Evolutionary conservation across 495 filamentous ascomycete species (phyloP).

Genomic region (Penicillium steckii): DNA sequence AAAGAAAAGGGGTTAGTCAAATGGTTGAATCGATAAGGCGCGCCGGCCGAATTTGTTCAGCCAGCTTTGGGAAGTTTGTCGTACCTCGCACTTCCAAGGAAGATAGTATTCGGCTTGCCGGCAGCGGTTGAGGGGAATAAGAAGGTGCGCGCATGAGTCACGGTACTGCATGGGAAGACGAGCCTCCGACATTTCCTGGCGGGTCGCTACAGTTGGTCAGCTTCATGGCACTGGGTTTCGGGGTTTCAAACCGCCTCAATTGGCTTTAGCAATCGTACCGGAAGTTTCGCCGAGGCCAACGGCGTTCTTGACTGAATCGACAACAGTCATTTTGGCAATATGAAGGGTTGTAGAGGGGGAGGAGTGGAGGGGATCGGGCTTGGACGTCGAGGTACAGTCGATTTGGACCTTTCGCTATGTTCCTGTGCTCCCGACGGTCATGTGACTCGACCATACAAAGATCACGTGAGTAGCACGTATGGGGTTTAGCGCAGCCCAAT

Average conservation of each 20-base stretch:
- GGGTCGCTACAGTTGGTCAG: conserved; percentile 57
- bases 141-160: conserved; percentile 88
- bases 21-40: not conserved
- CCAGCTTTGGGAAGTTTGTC: conserved; percentile 21
- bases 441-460: conserved; percentile 24
- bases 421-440: conserved; percentile 32
- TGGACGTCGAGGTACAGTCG: conserved; percentile 28
- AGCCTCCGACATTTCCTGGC: conserved; percentile 90
- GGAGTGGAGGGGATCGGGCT: conserved; percentile 19
- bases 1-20: conserved; percentile 5
- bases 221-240: conserved; percentile 17
- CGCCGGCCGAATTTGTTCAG: not conserved
- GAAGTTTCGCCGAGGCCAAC: conserved; percentile 47
- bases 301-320: conserved; percentile 55
- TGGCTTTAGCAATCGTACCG: conserved; percentile 35
- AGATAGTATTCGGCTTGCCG: conserved; percentile 89
- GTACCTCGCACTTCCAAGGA: conserved; percentile 97
- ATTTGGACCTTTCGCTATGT: conserved; percentile 28
- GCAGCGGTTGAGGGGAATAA: conserved; percentile 94
- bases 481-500: conserved; percentile 34
- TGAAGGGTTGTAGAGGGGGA: conserved; percentile 15
- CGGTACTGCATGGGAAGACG: conserved; percentile 86
- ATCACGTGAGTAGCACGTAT: conserved; percentile 5
- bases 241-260: conserved; percentile 11
- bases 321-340: conserved; percentile 42